Conservation (phyloP, 2,329 filamentous ascomycete genomes). For the Aspergillus ochraceus region DNA sequence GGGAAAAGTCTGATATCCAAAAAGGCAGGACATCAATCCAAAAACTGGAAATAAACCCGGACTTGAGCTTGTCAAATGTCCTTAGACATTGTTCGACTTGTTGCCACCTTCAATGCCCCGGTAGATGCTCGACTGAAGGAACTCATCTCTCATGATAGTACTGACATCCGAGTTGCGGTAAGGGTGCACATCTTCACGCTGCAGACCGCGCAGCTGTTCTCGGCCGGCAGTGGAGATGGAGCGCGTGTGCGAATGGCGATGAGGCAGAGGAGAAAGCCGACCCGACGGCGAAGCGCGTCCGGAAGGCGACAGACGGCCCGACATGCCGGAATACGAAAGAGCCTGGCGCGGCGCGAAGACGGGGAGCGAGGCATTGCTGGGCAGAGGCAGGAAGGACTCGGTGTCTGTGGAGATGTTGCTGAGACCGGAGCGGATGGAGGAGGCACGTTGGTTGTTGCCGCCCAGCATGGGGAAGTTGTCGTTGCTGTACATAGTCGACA, state of each 20-base stretch:
- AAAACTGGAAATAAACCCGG: too few species aligned
- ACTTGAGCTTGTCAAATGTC: neutral
- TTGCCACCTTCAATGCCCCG: constrained; percentile 12
- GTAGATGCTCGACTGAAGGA: constrained; percentile 28
- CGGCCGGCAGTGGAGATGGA: constrained; percentile 29
- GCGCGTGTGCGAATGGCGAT: constrained; percentile 18
- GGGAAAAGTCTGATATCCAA: neutral
- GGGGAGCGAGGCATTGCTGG: constrained; percentile 24
- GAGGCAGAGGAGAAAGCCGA: constrained; percentile 17
- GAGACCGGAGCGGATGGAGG: constrained; percentile 29
- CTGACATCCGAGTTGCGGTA: constrained; percentile 42
- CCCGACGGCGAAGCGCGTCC: constrained; percentile 17
- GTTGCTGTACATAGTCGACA: constrained; percentile 31
- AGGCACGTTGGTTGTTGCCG: constrained; percentile 13
- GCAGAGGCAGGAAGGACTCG: constrained; percentile 30
- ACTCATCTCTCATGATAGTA: constrained; percentile 35
- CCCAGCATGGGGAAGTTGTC: constrained; percentile 19
- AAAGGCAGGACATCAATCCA: neutral
- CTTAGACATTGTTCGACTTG: neutral
- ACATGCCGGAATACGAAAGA: constrained; percentile 15
- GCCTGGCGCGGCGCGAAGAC: constrained; percentile 34
- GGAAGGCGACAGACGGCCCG: constrained; percentile 19
- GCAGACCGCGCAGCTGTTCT: constrained; percentile 33
- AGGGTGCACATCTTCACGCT: constrained; percentile 34
- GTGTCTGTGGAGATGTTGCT: constrained; percentile 32